Evolutionary conservation across 306 rosid species (phyloP), one percentile per base, ranked within the genome.

Genomic region (Vigna unguiculata): DNA sequence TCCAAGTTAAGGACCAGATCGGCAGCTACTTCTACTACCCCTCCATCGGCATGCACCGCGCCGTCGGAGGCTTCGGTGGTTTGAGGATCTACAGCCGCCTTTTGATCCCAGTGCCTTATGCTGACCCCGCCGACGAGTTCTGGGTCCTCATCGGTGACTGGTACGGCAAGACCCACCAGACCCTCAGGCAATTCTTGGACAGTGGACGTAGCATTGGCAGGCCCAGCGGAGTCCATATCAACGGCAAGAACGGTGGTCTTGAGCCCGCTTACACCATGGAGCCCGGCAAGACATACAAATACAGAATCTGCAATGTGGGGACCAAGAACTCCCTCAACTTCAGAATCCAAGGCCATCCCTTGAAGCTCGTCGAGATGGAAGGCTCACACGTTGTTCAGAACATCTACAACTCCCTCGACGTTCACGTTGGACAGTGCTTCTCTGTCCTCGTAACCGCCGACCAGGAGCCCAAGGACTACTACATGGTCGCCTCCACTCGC

Each of bases 1-100:
- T 91, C 84, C 98, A 94, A 43, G 90, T 90, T 0, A 94, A 94
- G 95, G 98, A 94, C 57, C 98, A 94, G 49, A 93, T 93, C 1
- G 98, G 98, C 0, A 90, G 83, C 74, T 93, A 76, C 74, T 57
- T 93, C 57, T 93, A 93, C 76, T 93, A 72, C 52, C 96, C 98
- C 6, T 32, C 71, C 28, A 86, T 84, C 0, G 86, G 76, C 11
- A 9, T 91, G 66, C 96, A 90, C 4, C 76, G 89, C 15, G 84
- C 93, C 0, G 89, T 82, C 0, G 98, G 98, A 20, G 97, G 80
- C 3, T 75, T 90, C 0, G 98, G 98, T 0, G 91, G 91, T 1
- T 83, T 94, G 0, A 93, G 93, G 2, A 78, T 89, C 3, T 81
- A 69, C 63, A 90, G 96, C n/a, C 91, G 98, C 1, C 17, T 84